phyloP scores from a whole-genome alignment of 2,329 filamentous ascomycete genomes.

The Exophiala spinifera region DNA sequence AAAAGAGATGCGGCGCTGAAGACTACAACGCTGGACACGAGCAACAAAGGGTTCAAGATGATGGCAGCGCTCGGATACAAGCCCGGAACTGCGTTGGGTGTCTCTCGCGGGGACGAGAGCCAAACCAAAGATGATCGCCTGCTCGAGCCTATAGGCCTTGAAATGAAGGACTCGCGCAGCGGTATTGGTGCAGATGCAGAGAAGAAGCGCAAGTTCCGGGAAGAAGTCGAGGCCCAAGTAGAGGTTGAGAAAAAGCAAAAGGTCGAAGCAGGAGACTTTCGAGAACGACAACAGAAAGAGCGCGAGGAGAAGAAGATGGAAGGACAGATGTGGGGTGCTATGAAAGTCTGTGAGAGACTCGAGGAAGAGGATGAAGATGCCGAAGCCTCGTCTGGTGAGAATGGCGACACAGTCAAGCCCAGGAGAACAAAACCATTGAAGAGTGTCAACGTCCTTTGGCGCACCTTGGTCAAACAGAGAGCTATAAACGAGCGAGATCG shows the following conservation, averaged over 20 bases:
- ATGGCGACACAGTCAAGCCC: slow-evolving; percentile 6
- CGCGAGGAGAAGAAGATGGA: slow-evolving; percentile 67
- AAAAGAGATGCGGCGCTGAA: slow-evolving; percentile 73
- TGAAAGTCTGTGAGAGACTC: slow-evolving; percentile 77
- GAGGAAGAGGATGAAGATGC: slow-evolving; percentile 45
- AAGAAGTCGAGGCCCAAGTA: slow-evolving; percentile 56
- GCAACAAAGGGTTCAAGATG: slow-evolving; percentile 87
- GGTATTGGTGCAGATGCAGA: slow-evolving; percentile 83
- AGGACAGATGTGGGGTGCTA: slow-evolving; percentile 69
- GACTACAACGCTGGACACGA: slow-evolving; percentile 64
- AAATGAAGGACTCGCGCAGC: slow-evolving; percentile 72
- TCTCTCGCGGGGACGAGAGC: slow-evolving; percentile 42
- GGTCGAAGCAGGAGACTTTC: slow-evolving; percentile 67
- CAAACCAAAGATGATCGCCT: slow-evolving; percentile 38
- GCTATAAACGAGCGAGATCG: slow-evolving; percentile 68
- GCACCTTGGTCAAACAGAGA: slow-evolving; percentile 67
- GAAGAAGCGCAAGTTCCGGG: slow-evolving; percentile 71
- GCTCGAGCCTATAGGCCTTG: slow-evolving; percentile 71
- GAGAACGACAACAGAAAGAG: slow-evolving; percentile 68
- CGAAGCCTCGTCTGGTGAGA: slow-evolving; percentile 18
- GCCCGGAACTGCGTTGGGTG: slow-evolving; percentile 70
- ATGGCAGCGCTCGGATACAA: slow-evolving; percentile 95
- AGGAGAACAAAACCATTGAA: slow-evolving; percentile 54
- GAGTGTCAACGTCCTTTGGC: slow-evolving; percentile 74
- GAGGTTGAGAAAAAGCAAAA: slow-evolving; percentile 58